Evolutionary conservation across 129 eudicot genomes (phyloP).

Genomic region (Chrysanthemum makinoi): DNA sequence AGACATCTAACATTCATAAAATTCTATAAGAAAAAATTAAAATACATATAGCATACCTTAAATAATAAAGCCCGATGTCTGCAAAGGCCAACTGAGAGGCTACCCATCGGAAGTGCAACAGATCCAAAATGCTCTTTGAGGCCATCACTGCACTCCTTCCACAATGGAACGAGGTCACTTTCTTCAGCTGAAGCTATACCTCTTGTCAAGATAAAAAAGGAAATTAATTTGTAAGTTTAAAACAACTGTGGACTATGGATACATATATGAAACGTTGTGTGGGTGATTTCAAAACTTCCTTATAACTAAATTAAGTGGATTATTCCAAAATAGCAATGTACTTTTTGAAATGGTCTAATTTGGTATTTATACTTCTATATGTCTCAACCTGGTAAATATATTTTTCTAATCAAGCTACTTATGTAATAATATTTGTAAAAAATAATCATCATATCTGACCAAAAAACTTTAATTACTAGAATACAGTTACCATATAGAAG

Average conservation of each 20-base stretch:
- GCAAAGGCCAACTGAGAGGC: slow-evolving; percentile 81
- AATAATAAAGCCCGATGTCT: slow-evolving; percentile 87
- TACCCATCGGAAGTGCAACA: slow-evolving; percentile 74
- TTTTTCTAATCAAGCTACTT: too few relatives aligned
- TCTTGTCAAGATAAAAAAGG: slow-evolving; percentile 45
- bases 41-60: slow-evolving; percentile 49
- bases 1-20: not conserved
- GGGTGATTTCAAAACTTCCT: not conserved
- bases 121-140: slow-evolving; percentile 68
- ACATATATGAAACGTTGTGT: not conserved
- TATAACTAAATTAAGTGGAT: not conserved
- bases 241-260: not conserved
- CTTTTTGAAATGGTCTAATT: too few relatives aligned
- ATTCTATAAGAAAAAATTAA: not conserved
- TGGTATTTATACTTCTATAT: too few relatives aligned
- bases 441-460: too few relatives aligned
- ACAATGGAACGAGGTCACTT: slow-evolving; percentile 51
- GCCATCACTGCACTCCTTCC: slow-evolving; percentile 74
- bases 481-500: too few relatives aligned
- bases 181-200: slow-evolving; percentile 71
- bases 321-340: too few relatives aligned
- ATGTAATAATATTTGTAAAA: too few relatives aligned
- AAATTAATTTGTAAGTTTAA: slow-evolving; percentile 17
- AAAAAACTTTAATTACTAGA: too few relatives aligned
- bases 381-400: too few relatives aligned